phyloP scores from a whole-genome alignment of 78 protist genomes.

The Speleostelium caveatum region DNA sequence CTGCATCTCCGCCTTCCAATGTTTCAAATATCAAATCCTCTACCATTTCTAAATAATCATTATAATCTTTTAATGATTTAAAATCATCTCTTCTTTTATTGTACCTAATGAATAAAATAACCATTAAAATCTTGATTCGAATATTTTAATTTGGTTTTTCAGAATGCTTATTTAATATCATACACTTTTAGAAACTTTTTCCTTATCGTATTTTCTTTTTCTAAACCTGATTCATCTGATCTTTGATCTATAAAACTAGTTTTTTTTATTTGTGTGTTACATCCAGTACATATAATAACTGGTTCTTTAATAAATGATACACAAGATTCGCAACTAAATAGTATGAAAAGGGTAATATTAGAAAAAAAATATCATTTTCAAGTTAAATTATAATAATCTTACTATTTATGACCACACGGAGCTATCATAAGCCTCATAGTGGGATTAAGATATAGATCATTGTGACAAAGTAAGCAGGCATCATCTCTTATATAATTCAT shows the following conservation, averaged over 20 bases:
- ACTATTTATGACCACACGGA: slow-evolving; percentile 77
- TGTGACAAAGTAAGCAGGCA: slow-evolving; percentile 44
- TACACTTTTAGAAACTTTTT: slow-evolving; percentile 34
- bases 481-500: slow-evolving; percentile 32
- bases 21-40: slow-evolving; percentile 62
- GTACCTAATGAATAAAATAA: not conserved
- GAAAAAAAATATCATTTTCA: too few species aligned
- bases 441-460: slow-evolving; percentile 26
- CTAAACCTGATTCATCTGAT: slow-evolving; percentile 50
- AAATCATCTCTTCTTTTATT: slow-evolving; percentile 51
- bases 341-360: not conserved
- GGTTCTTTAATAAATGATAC: slow-evolving; percentile 43
- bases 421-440: slow-evolving; percentile 38
- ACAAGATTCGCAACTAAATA: slow-evolving; percentile 74
- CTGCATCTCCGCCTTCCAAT: slow-evolving; percentile 31
- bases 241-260: slow-evolving; percentile 31
- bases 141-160: not conserved
- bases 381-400: not conserved
- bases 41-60: slow-evolving; percentile 55
- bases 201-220: slow-evolving; percentile 52
- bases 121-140: not conserved
- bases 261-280: slow-evolving; percentile 44
- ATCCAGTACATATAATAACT: slow-evolving; percentile 19
- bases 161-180: not conserved
- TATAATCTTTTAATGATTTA: slow-evolving; percentile 17